These are phyloP conservation scores for Trypanosoma avium DNA, from an alignment of 208 protist genomes.

Conservation along the genomic window DNA sequence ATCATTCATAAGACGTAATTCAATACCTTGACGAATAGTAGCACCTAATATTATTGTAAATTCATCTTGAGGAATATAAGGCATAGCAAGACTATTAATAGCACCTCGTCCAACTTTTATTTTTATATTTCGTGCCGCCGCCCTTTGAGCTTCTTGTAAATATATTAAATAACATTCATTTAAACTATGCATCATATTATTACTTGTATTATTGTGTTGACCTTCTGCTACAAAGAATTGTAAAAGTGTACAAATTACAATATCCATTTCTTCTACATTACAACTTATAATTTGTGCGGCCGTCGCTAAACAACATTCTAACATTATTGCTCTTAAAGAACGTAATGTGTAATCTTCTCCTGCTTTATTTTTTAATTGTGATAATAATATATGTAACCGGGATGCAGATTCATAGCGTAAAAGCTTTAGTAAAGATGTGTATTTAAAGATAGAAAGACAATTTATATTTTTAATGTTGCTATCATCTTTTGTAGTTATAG, in stretches of 20 bases:
- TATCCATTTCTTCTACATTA: neutral
- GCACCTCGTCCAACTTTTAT: conserved; percentile 40
- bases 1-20: conserved; percentile 9
- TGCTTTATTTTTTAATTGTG: neutral
- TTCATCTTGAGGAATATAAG: conserved; percentile 32
- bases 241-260: conserved; percentile 10
- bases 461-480: too few species aligned
- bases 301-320: conserved; percentile 28
- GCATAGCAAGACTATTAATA: conserved; percentile 26
- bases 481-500: neutral
- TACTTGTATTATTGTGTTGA: neutral
- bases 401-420: conserved; percentile 25
- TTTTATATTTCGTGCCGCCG: neutral
- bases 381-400: conserved; percentile 2
- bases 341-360: neutral
- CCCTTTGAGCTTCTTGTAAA: conserved; percentile 32
- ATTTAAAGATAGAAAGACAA: conserved; percentile 21
- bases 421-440: conserved; percentile 19
- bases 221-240: conserved; percentile 44
- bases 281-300: conserved; percentile 15
- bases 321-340: conserved; percentile 7
- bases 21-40: conserved; percentile 13
- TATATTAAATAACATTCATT: conserved; percentile 27
- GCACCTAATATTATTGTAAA: conserved; percentile 24
- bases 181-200: neutral